Evolutionary conservation across 2,329 filamentous ascomycete genomes (phyloP).

Genomic region (Aspergillus pseudoterreus): DNA sequence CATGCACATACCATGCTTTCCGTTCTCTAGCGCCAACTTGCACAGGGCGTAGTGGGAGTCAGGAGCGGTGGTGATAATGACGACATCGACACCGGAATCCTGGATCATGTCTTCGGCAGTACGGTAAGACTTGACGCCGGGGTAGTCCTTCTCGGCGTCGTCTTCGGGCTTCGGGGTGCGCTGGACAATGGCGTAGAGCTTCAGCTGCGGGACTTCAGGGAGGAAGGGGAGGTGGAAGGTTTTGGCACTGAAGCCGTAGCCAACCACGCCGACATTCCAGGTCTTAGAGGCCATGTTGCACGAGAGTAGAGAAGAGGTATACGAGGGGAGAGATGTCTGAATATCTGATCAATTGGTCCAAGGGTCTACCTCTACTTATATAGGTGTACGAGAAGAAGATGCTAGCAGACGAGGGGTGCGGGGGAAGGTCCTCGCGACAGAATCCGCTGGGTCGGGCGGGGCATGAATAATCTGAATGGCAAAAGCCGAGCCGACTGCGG

Average conservation of each 20-base stretch:
- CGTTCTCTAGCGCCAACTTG: conserved; percentile 61
- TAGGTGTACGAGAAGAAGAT: conserved; percentile 6
- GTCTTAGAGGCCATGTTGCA: conserved; percentile 39
- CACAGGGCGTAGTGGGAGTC: conserved; percentile 66
- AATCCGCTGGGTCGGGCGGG: conserved; percentile 21
- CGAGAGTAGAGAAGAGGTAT: not conserved
- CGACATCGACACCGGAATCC: conserved; percentile 63
- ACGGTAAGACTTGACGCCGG: conserved; percentile 61
- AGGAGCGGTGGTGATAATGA: conserved; percentile 69
- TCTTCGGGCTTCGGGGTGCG: conserved; percentile 61
- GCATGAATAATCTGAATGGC: conserved; percentile 24
- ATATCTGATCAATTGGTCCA: not conserved
- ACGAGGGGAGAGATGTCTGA: not conserved
- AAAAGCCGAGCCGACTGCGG: conserved; percentile 50
- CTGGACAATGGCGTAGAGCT: conserved; percentile 72
- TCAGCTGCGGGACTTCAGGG: conserved; percentile 59
- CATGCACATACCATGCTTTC: conserved; percentile 58
- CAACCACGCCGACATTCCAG: conserved; percentile 57
- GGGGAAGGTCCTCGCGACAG: conserved; percentile 37
- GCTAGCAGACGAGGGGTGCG: conserved; percentile 15
- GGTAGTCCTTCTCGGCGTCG: conserved; percentile 67
- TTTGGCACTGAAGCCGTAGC: conserved; percentile 66
- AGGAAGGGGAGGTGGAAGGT: conserved; percentile 83
- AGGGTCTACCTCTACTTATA: not conserved
- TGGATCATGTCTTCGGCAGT: conserved; percentile 60